phyloP scores from a whole-genome alignment of 1,139 yeast genomes.

The Candida glucosophila region DNA sequence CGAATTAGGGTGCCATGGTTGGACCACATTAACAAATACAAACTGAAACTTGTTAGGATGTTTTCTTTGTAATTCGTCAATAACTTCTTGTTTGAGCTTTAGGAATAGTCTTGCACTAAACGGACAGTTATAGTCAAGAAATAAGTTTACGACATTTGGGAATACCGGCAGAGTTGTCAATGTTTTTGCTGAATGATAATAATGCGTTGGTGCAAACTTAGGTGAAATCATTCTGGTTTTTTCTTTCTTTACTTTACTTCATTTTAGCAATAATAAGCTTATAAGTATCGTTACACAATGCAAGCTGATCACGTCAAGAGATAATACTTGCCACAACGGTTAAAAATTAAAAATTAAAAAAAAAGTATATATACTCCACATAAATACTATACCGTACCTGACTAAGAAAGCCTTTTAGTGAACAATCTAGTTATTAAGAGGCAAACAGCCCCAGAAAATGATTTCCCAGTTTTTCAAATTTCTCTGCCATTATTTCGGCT shows the following conservation, averaged over 20 bases:
- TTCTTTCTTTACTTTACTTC: too few species aligned
- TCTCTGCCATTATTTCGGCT: conserved; percentile 36
- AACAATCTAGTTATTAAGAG: too few species aligned
- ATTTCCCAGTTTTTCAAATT: conserved; percentile 2
- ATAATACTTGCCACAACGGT: too few species aligned
- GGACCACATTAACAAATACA: conserved; percentile 58
- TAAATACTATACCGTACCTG: too few species aligned
- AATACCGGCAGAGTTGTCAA: too few species aligned
- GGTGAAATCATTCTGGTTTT: conserved; percentile 32
- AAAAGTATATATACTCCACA: too few species aligned
- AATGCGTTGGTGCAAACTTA: conserved; percentile 31
- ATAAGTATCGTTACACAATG: too few species aligned
- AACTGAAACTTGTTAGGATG: conserved; percentile 48
- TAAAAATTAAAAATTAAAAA: too few species aligned
- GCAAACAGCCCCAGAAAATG: conserved; percentile 2
- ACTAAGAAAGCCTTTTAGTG: too few species aligned
- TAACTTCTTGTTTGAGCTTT: conserved; percentile 43
- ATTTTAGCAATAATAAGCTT: too few species aligned
- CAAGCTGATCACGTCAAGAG: too few species aligned
- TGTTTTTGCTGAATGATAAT: conserved; percentile 15
- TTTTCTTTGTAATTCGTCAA: conserved; percentile 42
- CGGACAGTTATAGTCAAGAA: conserved; percentile 75
- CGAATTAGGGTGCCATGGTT: conserved; percentile 83
- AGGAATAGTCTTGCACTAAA: conserved; percentile 58
- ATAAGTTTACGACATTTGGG: conserved; percentile 39